Conservation (phyloP, 2,329 filamentous ascomycete species). For the Aspergillus sp. region DNA sequence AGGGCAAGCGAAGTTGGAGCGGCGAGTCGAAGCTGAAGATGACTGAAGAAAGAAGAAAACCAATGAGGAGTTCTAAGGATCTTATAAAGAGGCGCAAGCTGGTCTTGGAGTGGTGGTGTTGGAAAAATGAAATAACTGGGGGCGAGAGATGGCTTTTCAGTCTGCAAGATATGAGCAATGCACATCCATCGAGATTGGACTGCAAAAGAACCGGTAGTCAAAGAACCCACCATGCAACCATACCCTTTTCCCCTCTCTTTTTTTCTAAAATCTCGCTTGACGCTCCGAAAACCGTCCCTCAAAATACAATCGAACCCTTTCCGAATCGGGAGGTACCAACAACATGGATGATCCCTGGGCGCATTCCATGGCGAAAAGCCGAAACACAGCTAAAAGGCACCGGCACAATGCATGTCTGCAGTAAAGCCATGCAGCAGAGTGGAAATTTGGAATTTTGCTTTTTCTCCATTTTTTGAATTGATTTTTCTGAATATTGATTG, state of each 20-base stretch:
- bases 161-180: slow-evolving; percentile 17
- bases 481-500: slow-evolving; percentile 1
- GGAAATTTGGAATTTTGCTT: slow-evolving; percentile 20
- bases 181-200: slow-evolving; percentile 24
- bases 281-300: background rate
- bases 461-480: slow-evolving; percentile 4
- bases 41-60: slow-evolving; percentile 10
- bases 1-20: background rate
- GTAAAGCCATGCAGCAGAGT: slow-evolving; percentile 26
- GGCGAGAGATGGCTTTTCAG: slow-evolving; percentile 17
- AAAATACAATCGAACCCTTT: slow-evolving; percentile 16
- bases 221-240: slow-evolving; percentile 5
- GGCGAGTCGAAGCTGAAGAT: slow-evolving; percentile 9
- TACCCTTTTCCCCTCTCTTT: slow-evolving; percentile 7
- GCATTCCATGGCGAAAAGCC: slow-evolving; percentile 29
- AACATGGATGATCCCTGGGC: slow-evolving; percentile 32
- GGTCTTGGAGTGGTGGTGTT: background rate
- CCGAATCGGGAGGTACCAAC: slow-evolving; percentile 23
- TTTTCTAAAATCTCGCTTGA: background rate
- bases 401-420: slow-evolving; percentile 24
- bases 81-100: slow-evolving; percentile 19
- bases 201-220: slow-evolving; percentile 21
- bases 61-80: slow-evolving; percentile 19
- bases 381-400: slow-evolving; percentile 28
- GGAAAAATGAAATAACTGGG: slow-evolving; percentile 6